A percentile compares a stretch with the other conserved stretches of the same genome.
phyloP scores from a whole-genome alignment of 306 rosid species.

The Medicago arabica region DNA sequence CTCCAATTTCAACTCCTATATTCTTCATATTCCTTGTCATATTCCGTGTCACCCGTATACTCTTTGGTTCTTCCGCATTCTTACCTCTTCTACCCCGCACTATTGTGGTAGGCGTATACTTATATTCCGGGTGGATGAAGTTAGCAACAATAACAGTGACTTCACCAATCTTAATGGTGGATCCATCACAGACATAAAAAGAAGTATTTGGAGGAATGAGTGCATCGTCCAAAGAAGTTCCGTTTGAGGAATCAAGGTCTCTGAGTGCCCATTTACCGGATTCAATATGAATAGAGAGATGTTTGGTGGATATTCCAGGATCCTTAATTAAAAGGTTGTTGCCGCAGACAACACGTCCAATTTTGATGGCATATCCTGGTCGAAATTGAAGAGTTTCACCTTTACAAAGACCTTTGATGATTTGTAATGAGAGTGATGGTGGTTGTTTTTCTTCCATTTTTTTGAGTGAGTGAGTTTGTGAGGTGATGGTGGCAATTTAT shows the following conservation, averaged over 20 bases:
- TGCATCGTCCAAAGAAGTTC: slow-evolving; percentile 62
- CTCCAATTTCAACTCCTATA: slow-evolving; percentile 1
- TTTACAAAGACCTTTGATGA: slow-evolving; percentile 67
- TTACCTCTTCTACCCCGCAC: slow-evolving; percentile 11
- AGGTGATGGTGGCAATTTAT: not conserved
- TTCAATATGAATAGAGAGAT: slow-evolving; percentile 54
- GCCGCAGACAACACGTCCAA: slow-evolving; percentile 74
- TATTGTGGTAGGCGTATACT: slow-evolving; percentile 22
- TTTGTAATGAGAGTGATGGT: slow-evolving; percentile 49
- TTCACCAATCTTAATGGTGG: slow-evolving; percentile 72
- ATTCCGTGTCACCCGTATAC: not conserved
- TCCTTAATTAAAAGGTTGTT: slow-evolving; percentile 76
- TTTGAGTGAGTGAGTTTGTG: not conserved
- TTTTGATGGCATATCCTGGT: slow-evolving; percentile 52
- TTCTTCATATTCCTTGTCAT: not conserved
- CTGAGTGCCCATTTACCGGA: slow-evolving; percentile 61
- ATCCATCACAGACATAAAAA: slow-evolving; percentile 51
- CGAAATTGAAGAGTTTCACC: slow-evolving; percentile 65
- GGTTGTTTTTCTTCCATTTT: slow-evolving; percentile 53
- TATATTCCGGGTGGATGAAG: slow-evolving; percentile 35
- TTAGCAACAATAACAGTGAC: slow-evolving; percentile 55
- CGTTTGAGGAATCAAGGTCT: slow-evolving; percentile 85
- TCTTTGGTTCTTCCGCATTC: slow-evolving; percentile 23
- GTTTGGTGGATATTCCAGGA: slow-evolving; percentile 75
- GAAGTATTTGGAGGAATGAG: slow-evolving; percentile 49